phyloP scores from a whole-genome alignment of 768 basidiomycete genomes.

The Russula earlei region DNA sequence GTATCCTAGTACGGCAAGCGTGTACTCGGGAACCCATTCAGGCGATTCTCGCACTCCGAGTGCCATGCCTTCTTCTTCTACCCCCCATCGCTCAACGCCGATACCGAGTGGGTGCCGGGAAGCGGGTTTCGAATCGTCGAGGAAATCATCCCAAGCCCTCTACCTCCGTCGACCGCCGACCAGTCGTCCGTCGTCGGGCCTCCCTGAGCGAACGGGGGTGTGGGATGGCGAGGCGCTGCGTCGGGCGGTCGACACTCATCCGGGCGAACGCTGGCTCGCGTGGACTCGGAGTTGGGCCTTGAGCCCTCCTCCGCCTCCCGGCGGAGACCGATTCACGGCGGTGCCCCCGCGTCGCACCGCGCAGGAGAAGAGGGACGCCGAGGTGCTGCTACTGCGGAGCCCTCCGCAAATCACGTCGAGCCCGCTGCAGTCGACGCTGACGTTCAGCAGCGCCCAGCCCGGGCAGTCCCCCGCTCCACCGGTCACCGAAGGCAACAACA shows the following conservation, averaged over 20 bases:
- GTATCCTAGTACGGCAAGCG: constrained; percentile 14
- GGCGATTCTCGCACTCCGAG: constrained; percentile 1
- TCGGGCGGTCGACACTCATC: constrained; percentile 17
- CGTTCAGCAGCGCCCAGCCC: constrained; percentile 30
- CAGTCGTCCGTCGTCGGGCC: not conserved
- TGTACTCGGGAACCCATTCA: constrained; percentile 10
- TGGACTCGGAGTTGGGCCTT: constrained; percentile 22
- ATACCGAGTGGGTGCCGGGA: constrained; percentile 19
- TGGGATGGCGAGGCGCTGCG: constrained; percentile 19
- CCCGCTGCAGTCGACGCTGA: constrained; percentile 45
- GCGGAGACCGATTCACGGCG: constrained; percentile 34
- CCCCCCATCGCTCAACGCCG: not conserved
- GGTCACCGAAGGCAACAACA: not conserved
- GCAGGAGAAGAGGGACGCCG: constrained; percentile 24
- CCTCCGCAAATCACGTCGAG: constrained; percentile 50
- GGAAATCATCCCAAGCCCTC: constrained; percentile 24
- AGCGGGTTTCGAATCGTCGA: constrained; percentile 37
- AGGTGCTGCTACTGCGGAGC: constrained; percentile 42
- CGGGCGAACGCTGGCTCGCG: constrained; percentile 15
- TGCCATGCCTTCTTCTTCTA: not conserved
- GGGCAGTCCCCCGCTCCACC: not conserved
- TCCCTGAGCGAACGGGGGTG: constrained; percentile 13
- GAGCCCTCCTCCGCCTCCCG: constrained; percentile 9
- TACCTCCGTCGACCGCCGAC: not conserved
- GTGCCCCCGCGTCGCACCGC: constrained; percentile 28